Base-by-base conservation (phyloP, 306 rosid genomes). In the Cucurbita argyrosperma region DNA sequence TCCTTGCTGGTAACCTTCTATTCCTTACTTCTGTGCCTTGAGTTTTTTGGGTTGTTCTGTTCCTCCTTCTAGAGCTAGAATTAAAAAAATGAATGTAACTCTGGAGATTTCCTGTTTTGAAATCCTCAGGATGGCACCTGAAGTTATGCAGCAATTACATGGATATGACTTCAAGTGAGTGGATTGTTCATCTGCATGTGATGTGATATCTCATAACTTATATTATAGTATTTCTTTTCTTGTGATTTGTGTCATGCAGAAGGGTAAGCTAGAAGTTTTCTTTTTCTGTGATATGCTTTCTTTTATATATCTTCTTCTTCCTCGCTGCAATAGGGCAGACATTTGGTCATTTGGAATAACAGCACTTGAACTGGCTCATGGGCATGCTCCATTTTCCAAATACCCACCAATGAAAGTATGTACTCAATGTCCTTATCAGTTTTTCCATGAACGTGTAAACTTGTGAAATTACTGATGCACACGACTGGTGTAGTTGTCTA, bases 331-430 rank as follows among this genome's bases (percentile, higher is more conserved):
- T 88, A 90, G 97, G 73, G 97, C 96, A 65, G 98, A 90, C 80
- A 89, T 93, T 58, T 89, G 98, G 98, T 93, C 98, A 62, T 87
- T 93, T 79, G 98, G 97, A 74, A 90, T 93, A 86, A 93, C 98
- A 47, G 97, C 98, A 60, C 87, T 93, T 54, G 97, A 93, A 82
- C 97, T 93, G 80, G 98, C 98, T 70, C 98, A 90, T 81, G 98
- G 98, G 40, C 97, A 90, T 87, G 97, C 98, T 56, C 97, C 97
- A 61, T 89, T 93, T 84, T 90, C 97, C 38, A 90, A 93, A 85
- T 93, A 90, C 78, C 98, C 97, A 35, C 98, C 98, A 1, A 93
- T 93, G 97, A 90, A 93, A 82, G 98, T 92, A 88, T 80, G 79
- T 76, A 76, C 61, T 78, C 76, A 64, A 67, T 39, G 74, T 60